Conservation (phyloP, 108 stramenopile genomes). For the Epithemia pelagica region DNA sequence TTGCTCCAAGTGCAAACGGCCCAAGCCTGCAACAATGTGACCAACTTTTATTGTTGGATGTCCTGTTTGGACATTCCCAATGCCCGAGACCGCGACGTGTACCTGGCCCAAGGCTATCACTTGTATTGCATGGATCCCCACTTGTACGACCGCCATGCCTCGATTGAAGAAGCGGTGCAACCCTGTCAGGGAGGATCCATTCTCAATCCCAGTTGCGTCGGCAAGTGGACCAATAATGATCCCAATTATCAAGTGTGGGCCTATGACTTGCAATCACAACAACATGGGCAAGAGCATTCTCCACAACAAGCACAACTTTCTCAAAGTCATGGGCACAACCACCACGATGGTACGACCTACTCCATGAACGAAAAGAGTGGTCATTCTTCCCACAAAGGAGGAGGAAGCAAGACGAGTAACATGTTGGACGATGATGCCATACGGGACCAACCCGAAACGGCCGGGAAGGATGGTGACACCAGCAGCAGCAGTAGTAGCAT, state of each 20-base stretch:
- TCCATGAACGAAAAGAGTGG: not conserved
- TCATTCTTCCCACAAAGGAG: not conserved
- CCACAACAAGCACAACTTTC: not conserved
- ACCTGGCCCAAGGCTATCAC: constrained; percentile 48
- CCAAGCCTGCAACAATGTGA: constrained; percentile 58
- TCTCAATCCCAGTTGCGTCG: constrained; percentile 47
- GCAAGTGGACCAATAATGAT: constrained; percentile 51
- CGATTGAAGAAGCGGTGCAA: constrained; percentile 21
- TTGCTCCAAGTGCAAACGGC: constrained; percentile 47
- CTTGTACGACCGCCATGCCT: constrained; percentile 5
- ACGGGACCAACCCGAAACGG: not conserved
- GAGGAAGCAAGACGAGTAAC: not conserved
- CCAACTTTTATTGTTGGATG: constrained; percentile 83
- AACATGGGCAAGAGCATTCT: no score
- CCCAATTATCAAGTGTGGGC: constrained; percentile 1
- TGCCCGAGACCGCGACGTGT: constrained; percentile 29
- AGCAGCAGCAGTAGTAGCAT: no score
- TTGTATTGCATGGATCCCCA: constrained; percentile 74
- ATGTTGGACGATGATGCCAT: not conserved
- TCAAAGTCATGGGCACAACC: not conserved
- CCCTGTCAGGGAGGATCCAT: constrained; percentile 25
- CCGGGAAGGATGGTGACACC: not conserved
- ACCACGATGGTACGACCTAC: not conserved
- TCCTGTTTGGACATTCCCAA: constrained; percentile 67
- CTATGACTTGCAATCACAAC: not conserved